A percentile compares a stretch with the other conserved stretches of the same genome.
Conservation (phyloP, 805 yeast species). For the Ogataea paradorogensis region DNA sequence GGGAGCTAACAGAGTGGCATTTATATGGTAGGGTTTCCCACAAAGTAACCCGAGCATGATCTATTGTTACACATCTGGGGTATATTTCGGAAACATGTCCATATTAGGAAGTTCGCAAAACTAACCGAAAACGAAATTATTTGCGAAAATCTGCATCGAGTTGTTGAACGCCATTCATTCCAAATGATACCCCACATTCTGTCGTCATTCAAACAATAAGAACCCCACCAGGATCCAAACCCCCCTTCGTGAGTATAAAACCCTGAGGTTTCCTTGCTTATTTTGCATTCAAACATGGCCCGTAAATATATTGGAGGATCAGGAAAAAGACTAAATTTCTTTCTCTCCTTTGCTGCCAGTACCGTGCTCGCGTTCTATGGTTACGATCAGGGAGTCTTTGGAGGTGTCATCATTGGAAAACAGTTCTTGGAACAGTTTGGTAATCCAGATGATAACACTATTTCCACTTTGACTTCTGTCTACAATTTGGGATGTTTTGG, state of each 20-base stretch:
- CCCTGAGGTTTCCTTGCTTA: not conserved
- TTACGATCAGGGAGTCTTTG: slow-evolving; percentile 44
- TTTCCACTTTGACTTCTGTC: slow-evolving; percentile 13
- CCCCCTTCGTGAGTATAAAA: not conserved
- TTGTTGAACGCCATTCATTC: not conserved
- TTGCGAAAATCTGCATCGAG: not conserved
- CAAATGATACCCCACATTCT: not conserved
- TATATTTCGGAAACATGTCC: slow-evolving; percentile 1
- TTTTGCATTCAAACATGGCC: slow-evolving; percentile 1
- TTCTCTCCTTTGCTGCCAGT: slow-evolving; percentile 11
- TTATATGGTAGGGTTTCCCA: too few relatives aligned
- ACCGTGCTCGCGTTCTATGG: slow-evolving; percentile 29
- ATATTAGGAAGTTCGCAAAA: slow-evolving; percentile 3
- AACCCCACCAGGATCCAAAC: not conserved
- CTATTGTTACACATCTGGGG: not conserved
- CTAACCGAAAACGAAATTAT: not conserved
- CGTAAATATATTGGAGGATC: slow-evolving; percentile 14
- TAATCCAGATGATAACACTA: slow-evolving; percentile 13
- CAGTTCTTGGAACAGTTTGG: slow-evolving; percentile 29
- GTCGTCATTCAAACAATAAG: too few relatives aligned
- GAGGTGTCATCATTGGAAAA: slow-evolving; percentile 33
- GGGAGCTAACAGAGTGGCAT: not conserved
- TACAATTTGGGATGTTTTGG: slow-evolving; percentile 24
- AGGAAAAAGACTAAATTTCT: slow-evolving; percentile 10
- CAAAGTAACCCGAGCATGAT: too few relatives aligned